Base-by-base conservation (phyloP, 441 rosid genomes). In the Biscutella laevigata region DNA sequence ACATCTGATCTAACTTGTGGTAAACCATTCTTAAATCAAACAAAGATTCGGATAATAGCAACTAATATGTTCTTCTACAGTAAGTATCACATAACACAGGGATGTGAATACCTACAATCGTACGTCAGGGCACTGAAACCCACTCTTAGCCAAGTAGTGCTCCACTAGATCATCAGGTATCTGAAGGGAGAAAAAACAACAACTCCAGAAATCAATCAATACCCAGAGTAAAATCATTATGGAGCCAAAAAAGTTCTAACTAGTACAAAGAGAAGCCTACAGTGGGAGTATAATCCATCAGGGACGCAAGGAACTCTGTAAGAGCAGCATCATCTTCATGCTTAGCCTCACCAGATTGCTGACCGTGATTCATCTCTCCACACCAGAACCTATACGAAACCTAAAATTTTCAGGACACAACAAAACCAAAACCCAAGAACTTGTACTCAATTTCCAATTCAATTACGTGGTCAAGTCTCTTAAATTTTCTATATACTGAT, bases 131-230 rank as follows among this genome's bases (percentile, higher is more conserved):
- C 87, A 81, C 59, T 91, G 98, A 61, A 91, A 85, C 16, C 96
- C 96, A 64, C 98, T 88, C 76, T 80, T 85, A 17, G 88, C 94
- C 61, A 91, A 68, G 77, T 83, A 91, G 69, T 85, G 89, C 73
- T 88, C 96, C 57, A 85, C 96, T 72, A 91, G 62, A 51, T 88
- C 96, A 60, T 91, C 96, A 17, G 91, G 95, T 62, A 88, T 88
- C 98, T 88, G 77, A 38, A 37, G 9, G 43, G n/a, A n/a, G n/a
- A n/a, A n/a, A 17, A 12, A 27, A 4, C n/a, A 11, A 8, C 37
- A 4, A 13, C 21, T 13, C 33, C 13, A 20, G 41, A 26, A 19
- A 21, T 43, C 10, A 14, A 29, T 37, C 26, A 61, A 14, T 25
- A 4, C 12, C 10, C 13, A n/a, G 7, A 7, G 13, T 43, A 11